Percentiles rank a stretch among this genome's conserved stretches.
Evolutionary conservation across 202 grass and related monocot genomes (phyloP).

Genomic region (Zoysia matrella): DNA sequence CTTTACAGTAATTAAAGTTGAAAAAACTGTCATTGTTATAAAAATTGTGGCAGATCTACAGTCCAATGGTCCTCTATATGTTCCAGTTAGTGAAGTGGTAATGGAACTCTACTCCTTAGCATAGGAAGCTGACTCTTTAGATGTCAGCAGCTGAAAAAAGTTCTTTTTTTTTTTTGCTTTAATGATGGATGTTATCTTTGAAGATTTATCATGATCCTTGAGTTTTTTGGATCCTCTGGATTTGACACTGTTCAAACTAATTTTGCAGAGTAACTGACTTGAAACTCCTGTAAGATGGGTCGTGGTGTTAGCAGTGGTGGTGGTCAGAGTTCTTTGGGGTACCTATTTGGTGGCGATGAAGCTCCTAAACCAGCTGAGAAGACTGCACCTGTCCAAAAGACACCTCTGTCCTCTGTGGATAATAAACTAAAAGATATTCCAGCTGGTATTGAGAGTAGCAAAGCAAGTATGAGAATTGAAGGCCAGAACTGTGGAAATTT

Average conservation of each 20-base stretch:
- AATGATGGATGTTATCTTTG: conserved; percentile 5
- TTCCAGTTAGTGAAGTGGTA: not conserved
- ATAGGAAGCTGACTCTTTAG: not conserved
- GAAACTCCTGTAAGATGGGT: conserved; percentile 53
- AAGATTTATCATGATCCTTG: not conserved
- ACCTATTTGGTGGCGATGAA: conserved; percentile 65
- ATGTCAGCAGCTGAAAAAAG: not conserved
- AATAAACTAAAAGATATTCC: conserved; percentile 65
- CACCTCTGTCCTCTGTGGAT: conserved; percentile 34
- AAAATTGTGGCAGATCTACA: not conserved
- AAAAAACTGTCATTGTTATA: not conserved
- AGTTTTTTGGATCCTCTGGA: not conserved
- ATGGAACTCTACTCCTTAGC: not conserved
- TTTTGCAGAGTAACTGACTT: conserved; percentile 25
- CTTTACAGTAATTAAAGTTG: not conserved
- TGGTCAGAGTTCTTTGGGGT: conserved; percentile 79
- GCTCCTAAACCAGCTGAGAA: conserved; percentile 29
- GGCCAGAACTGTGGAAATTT: conserved; percentile 75
- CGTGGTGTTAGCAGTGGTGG: conserved; percentile 71
- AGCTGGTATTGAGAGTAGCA: conserved; percentile 64
- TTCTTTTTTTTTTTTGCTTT: not conserved
- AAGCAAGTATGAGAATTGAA: conserved; percentile 61
- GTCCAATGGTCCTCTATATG: not conserved
- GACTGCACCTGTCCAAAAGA: conserved; percentile 48
- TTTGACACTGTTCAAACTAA: conserved; percentile 16